Evolutionary conservation across 805 yeast genomes (phyloP).

Genomic region (Candida endomychidarum): DNA sequence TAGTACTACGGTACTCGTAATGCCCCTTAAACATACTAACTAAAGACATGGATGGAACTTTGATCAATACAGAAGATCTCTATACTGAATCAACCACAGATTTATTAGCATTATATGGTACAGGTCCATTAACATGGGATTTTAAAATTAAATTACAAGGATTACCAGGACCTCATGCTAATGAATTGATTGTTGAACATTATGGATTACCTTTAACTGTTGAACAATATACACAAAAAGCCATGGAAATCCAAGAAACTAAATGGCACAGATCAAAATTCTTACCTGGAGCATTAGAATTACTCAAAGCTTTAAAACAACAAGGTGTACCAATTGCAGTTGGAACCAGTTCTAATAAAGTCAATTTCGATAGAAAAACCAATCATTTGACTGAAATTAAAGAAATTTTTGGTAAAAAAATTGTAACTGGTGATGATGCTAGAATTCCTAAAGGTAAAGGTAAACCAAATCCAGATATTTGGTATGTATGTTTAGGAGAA

Average conservation of each 20-base stretch:
- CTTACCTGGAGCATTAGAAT: constrained; percentile 82
- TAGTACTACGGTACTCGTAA: not conserved
- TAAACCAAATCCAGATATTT: constrained; percentile 92
- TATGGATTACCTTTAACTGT: constrained; percentile 65
- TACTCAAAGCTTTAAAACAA: constrained; percentile 53
- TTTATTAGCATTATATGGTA: constrained; percentile 63
- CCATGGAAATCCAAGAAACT: constrained; percentile 53
- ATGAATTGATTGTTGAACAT: constrained; percentile 61
- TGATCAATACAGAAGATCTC: constrained; percentile 88
- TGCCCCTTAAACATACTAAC: constrained; percentile 10
- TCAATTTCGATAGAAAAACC: constrained; percentile 71
- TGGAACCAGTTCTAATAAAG: constrained; percentile 77
- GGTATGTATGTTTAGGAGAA: constrained; percentile 75
- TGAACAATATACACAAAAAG: constrained; percentile 57
- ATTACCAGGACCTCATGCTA: constrained; percentile 79
- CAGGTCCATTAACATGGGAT: constrained; percentile 87
- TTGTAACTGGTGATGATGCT: constrained; percentile 87
- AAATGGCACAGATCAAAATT: constrained; percentile 66
- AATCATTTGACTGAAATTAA: constrained; percentile 64
- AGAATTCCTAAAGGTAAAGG: constrained; percentile 84
- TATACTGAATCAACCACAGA: constrained; percentile 79
- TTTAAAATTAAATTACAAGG: constrained; percentile 88
- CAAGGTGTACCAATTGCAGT: constrained; percentile 76
- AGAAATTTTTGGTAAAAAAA: constrained; percentile 57
- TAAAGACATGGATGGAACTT: constrained; percentile 90